These are phyloP conservation scores for Plantago rigida DNA, from an alignment of 305 asterid species.

Conservation along the genomic window DNA sequence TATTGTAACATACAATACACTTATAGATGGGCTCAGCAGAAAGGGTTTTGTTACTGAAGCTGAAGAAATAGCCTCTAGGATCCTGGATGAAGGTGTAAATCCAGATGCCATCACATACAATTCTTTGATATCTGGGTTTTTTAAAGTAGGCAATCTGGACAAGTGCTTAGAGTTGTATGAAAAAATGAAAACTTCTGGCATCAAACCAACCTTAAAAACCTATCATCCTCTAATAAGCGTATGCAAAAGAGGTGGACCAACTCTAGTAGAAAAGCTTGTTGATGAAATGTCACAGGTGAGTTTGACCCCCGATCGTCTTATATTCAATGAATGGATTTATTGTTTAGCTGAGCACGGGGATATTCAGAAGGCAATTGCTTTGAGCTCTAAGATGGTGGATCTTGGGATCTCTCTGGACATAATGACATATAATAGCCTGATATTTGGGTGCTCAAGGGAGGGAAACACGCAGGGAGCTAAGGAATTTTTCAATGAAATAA, in stretches of 20 bases:
- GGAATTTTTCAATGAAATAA: conserved; percentile 45
- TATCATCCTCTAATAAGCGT: conserved; percentile 50
- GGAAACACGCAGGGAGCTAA: conserved; percentile 39
- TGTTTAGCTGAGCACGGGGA: conserved; percentile 42
- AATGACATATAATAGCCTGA: conserved; percentile 62
- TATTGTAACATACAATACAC: conserved; percentile 59
- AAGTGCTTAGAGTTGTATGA: conserved; percentile 54
- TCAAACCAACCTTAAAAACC: conserved; percentile 54
- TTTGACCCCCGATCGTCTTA: conserved; percentile 46
- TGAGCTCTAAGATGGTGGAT: conserved; percentile 45
- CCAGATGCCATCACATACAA: conserved; percentile 67
- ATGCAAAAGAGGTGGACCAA: conserved; percentile 34
- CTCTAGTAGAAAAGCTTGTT: conserved; percentile 43
- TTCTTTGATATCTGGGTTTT: conserved; percentile 53
- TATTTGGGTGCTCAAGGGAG: conserved; percentile 43
- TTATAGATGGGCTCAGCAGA: conserved; percentile 53
- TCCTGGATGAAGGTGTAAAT: conserved; percentile 40
- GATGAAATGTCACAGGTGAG: conserved; percentile 43
- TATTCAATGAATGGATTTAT: conserved; percentile 54
- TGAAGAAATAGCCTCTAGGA: conserved; percentile 43
- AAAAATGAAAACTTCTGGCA: conserved; percentile 49
- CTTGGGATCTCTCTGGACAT: conserved; percentile 43
- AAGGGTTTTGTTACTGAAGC: conserved; percentile 53
- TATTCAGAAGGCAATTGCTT: conserved; percentile 34
- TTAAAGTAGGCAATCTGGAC: conserved; percentile 34